Evolutionary conservation across 306 rosid species (phyloP).

Genomic region (Astragalus glycyphyllos): DNA sequence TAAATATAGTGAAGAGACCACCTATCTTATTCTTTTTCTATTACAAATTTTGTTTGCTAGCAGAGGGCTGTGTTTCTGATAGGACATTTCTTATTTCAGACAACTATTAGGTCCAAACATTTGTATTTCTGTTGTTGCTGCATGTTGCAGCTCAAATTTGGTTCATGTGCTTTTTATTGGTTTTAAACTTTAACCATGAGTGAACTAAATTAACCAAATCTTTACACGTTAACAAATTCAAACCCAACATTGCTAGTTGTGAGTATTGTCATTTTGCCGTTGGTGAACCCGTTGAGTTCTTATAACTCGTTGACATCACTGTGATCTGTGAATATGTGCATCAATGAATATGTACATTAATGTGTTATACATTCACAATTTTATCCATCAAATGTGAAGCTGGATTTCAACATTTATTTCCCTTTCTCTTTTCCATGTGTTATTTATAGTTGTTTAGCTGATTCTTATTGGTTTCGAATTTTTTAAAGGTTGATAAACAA

Average conservation of each 20-base stretch:
- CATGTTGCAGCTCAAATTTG: constrained; percentile 45
- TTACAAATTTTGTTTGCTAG: constrained; percentile 41
- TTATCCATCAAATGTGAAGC: neutral
- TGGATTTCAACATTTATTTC: constrained; percentile 7
- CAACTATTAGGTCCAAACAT: neutral
- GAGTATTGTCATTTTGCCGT: too few relatives aligned
- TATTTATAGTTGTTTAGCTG: neutral
- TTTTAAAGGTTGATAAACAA: constrained; percentile 16
- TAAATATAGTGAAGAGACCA: constrained; percentile 43
- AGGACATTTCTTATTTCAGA: constrained; percentile 39
- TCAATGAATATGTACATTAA: neutral
- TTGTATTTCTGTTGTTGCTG: constrained; percentile 38
- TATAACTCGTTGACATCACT: too few relatives aligned
- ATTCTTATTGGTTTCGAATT: neutral
- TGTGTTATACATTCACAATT: neutral
- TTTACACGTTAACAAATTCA: too few relatives aligned
- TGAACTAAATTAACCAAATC: too few relatives aligned
- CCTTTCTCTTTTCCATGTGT: neutral
- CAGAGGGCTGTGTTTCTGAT: constrained; percentile 29
- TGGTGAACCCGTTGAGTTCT: too few relatives aligned
- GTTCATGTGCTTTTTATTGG: too few relatives aligned
- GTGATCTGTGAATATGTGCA: too few relatives aligned
- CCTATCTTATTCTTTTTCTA: constrained; percentile 37
- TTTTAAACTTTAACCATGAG: too few relatives aligned
- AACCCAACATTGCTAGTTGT: too few relatives aligned